Base-by-base conservation (phyloP, 352 stramenopile species). In the Globisporangium canariense region DNA sequence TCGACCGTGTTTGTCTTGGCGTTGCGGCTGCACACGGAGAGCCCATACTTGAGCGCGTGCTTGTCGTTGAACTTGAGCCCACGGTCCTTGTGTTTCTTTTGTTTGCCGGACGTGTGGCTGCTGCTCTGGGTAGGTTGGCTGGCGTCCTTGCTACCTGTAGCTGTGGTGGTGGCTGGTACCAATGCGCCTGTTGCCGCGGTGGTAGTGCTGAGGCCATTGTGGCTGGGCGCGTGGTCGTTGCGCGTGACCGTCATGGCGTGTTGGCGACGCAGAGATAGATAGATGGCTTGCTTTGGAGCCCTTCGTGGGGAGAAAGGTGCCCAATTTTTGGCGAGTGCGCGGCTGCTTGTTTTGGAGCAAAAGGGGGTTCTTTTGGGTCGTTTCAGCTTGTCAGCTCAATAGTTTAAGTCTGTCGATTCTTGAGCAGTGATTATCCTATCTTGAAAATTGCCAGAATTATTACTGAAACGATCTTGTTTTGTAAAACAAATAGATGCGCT, bases 41-140 rank as follows among this genome's bases (percentile, higher is more conserved):
- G 69, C 1, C 81, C 81, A 61, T 88, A 90, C 74, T 88, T 88
- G 61, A 83, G 70, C 65, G 77, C 69, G 71, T 90, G 79, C 66
- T 81, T 87, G 52, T 87, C 81, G 52, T 86, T 90, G 68, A 88
- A 90, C 67, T 75, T 77, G 43, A 77, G 70, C 25, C 79, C 79
- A 58, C 81, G 78, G 70, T 90, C 74, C 67, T 86, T 86, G 70
- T 72, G 66, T 58, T 86, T 84, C 67, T 78, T 78, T 69, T 58
- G 64, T 57, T 70, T 78, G 28, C 55, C 62, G 65, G 38, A 46
- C 3, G 32, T 34, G 47, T 32, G 47, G 20, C 9, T 62, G 38
- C 55, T 61, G n/a, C 5, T 47, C 45, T 51, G 45, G 22, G 45
- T 9, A 30, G 49, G 25, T 18, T n/a, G 49, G 6, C 22, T 54